phyloP scores from a whole-genome alignment of 2,329 filamentous ascomycete species.

The Grosmannia penicillata region DNA sequence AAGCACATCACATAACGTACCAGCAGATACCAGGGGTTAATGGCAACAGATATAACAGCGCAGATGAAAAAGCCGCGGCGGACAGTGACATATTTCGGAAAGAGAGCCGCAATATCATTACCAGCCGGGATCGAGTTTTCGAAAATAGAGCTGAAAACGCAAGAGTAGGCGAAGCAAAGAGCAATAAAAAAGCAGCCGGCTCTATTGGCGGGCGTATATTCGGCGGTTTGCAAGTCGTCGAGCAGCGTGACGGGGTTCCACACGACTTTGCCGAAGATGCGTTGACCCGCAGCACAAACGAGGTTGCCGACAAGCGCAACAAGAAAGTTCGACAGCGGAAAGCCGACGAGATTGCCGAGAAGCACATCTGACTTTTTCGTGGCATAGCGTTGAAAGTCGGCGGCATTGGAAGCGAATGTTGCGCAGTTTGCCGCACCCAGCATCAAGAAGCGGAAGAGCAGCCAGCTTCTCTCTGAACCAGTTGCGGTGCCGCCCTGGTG shows the following conservation, averaged over 20 bases:
- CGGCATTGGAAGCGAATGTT: constrained; percentile 24
- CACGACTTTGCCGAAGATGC: constrained; percentile 1
- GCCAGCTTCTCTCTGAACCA: constrained; percentile 20
- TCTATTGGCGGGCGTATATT: constrained; percentile 3
- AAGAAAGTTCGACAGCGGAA: constrained; percentile 23
- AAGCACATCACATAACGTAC: too few species aligned
- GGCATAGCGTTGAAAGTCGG: constrained; percentile 29
- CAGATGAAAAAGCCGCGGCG: constrained; percentile 23
- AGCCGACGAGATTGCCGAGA: constrained; percentile 23
- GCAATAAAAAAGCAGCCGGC: constrained; percentile 8
- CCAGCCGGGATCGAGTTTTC: background rate
- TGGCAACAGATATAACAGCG: constrained; percentile 9
- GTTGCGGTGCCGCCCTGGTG: constrained; percentile 15
- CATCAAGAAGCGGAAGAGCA: constrained; percentile 22
- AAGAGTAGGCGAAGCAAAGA: constrained; percentile 4
- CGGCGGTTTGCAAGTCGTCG: constrained; percentile 1
- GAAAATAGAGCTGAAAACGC: background rate
- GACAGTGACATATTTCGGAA: constrained; percentile 18
- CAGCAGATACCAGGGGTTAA: constrained; percentile 12
- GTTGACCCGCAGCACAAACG: constrained; percentile 4
- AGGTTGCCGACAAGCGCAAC: constrained; percentile 22
- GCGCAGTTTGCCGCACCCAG: constrained; percentile 20
- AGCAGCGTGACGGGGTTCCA: constrained; percentile 7
- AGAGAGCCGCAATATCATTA: background rate
- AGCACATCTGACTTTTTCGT: constrained; percentile 23